Evolutionary conservation across 495 filamentous ascomycete species (phyloP).

Genomic region (Trichoderma asperelloides): DNA sequence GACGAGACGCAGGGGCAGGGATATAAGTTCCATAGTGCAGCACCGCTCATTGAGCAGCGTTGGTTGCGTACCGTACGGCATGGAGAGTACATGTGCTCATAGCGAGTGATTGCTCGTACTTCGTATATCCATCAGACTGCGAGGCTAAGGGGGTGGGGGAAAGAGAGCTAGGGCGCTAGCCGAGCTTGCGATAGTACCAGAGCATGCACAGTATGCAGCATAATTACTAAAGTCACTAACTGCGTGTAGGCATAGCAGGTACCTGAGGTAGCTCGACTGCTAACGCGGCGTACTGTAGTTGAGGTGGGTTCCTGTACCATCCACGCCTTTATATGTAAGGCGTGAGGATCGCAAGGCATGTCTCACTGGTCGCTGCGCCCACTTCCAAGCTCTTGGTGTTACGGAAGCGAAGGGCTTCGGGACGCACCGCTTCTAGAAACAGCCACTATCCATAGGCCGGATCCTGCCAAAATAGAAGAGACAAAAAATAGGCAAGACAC

Average conservation of each 20-base stretch:
- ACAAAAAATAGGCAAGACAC: neutral
- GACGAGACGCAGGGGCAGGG: neutral
- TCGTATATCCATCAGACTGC: neutral
- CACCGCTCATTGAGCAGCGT: neutral
- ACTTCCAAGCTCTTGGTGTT: neutral
- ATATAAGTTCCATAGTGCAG: too few species aligned
- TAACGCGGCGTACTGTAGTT: too few species aligned
- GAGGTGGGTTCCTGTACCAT: too few species aligned
- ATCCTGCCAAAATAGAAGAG: neutral
- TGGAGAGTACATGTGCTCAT: too few species aligned
- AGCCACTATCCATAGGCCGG: neutral
- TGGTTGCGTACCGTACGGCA: neutral
- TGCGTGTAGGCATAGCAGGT: too few species aligned
- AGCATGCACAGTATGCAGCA: neutral
- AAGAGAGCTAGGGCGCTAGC: neutral
- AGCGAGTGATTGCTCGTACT: neutral
- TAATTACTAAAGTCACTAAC: too few species aligned
- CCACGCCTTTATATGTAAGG: too few species aligned
- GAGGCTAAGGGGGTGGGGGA: neutral
- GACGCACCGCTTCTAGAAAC: constrained; percentile 4
- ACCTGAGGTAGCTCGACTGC: too few species aligned
- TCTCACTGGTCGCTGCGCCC: neutral
- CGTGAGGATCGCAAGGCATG: neutral
- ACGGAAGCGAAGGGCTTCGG: neutral
- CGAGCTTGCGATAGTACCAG: neutral